Evolutionary conservation across 345 rosid genomes (phyloP), one percentile per base, ranked within the genome.

Genomic region (Boechera divaricarpa): DNA sequence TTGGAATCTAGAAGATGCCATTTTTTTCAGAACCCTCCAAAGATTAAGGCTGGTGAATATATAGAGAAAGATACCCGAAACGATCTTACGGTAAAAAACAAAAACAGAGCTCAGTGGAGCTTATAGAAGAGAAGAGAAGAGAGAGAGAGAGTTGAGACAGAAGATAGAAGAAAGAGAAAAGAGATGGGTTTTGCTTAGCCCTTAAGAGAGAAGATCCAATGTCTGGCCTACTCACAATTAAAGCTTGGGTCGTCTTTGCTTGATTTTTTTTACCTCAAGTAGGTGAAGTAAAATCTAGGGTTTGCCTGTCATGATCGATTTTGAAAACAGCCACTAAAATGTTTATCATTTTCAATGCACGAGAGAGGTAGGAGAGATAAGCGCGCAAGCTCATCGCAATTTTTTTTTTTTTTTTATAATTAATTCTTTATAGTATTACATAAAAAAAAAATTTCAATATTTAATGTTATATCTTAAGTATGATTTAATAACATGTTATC

Each of bases 1-100:
- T 77, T 86, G 89, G 85, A 72, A 87, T 62, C 87, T 73, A 61
- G 38, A 83, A 85, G 87, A 78, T 66, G 92, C 95, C 75, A 71
- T 55, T 54, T 26, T 10, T 38, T 10, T 5, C 21, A 54, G 24
- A 47, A 48, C 15, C 24, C 6, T 7, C 56, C 9, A 65, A 16
- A 63, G 72, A 57, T 29, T 52, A 41, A 31, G 67, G 26, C 38
- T 39, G 42, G 44, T 6, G 59, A 57, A 5, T 85, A 53, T 78
- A 70, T 5, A 44, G 45, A 41, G 28, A 48, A 67, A 55, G 84
- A 73, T 55, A 81, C 69, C 0, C 74, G 62, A 53, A 85, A 80
- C 75, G 71, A 52, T 28, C 81, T 21, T 18, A 18, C 26, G 15
- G 70, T 7, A 21, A 7, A 10, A 47, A 9, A 67, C 26, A 13